Evolutionary conservation across 768 basidiomycete genomes (phyloP), one percentile per base, ranked within the genome.

Genomic region (Coprinopsis sp.): DNA sequence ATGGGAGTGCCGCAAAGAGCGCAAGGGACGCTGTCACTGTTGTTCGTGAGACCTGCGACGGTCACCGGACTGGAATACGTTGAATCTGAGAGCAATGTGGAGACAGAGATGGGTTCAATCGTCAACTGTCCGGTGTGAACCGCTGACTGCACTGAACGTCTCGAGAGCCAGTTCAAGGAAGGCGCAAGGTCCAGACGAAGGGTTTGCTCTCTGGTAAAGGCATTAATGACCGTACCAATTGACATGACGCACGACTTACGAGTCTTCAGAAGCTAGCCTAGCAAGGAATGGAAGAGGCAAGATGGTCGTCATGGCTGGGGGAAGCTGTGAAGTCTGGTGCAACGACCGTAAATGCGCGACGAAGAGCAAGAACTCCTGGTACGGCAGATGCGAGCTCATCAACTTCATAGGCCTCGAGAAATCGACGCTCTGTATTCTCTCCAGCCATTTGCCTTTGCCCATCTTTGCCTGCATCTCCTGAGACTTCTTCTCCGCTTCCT

Each of bases 111-210:
- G 3, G 95, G 94, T 59, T 98, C 95, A 42, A 99, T 83, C 12
- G 77, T 80, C 23, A 99, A 77, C 58, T 93, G 87, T 0, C 91
- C 91, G 7, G 76, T 78, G 53, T 97, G 81, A 48, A 99, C 88
- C 4, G 95, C 95, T 21, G 81, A 67, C 3, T 84, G 74, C 19
- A 98, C 86, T 3, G 83, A 82, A 23, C 92, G 82, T 22, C 93
- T 78, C 13, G 87, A 86, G n/a, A 98, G 73, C 89, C 91, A 98
- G 58, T 90, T 93, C 27, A 99, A 70, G 11, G 92, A 89, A 0
- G 94, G 91, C 0, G 96, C 93, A n/a, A 89, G 70, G 59, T 98
- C 96, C 14, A 99, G 76, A 7, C 96, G 84, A 24, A 96, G 71
- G 0, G 93, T 91, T 0, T 95, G 91, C 56, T 99, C 95, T 19